Conservation (phyloP, 805 yeast species). For the Scheffersomyces amazonensis region DNA sequence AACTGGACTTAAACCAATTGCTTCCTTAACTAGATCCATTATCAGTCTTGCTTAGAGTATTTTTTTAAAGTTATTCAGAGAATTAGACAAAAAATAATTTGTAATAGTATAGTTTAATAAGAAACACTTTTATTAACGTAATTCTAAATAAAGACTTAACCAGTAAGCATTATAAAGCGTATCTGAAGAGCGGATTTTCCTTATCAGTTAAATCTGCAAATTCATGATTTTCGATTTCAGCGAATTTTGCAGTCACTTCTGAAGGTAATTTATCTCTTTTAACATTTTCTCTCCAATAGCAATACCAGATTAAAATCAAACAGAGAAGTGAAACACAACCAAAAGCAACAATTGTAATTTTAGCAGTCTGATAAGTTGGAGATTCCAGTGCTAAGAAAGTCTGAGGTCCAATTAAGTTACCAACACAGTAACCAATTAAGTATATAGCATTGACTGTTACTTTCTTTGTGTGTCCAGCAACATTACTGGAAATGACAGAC, state of each 20-base stretch:
- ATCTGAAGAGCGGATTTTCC: slow-evolving; percentile 54
- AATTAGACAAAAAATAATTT: no score
- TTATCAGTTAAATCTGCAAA: slow-evolving; percentile 53
- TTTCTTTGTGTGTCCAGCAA: slow-evolving; percentile 59
- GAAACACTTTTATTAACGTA: no score
- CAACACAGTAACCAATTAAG: slow-evolving; percentile 50
- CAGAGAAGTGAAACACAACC: slow-evolving; percentile 21
- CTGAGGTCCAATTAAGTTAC: slow-evolving; percentile 57
- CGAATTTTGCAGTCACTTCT: slow-evolving; percentile 14
- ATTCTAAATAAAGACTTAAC: no score
- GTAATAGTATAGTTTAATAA: no score
- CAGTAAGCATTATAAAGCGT: slow-evolving; percentile 12
- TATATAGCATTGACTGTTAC: slow-evolving; percentile 42
- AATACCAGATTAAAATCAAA: slow-evolving; percentile 21
- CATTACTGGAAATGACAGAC: slow-evolving; percentile 43
- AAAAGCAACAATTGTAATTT: slow-evolving; percentile 37
- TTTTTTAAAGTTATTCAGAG: no score
- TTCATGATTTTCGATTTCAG: slow-evolving; percentile 38
- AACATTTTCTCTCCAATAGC: slow-evolving; percentile 34
- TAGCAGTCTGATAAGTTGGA: slow-evolving; percentile 42
- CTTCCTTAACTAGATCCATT: slow-evolving; percentile 8
- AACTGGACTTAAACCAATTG: slow-evolving; percentile 14
- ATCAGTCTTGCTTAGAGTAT: slow-evolving; percentile 3
- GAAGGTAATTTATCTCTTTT: slow-evolving; percentile 23
- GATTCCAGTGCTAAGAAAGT: slow-evolving; percentile 43